A percentile compares a stretch with the other conserved stretches of the same genome.
Evolutionary conservation across 2,329 filamentous ascomycete species (phyloP).

Genomic region (Botrytis squamosa): DNA sequence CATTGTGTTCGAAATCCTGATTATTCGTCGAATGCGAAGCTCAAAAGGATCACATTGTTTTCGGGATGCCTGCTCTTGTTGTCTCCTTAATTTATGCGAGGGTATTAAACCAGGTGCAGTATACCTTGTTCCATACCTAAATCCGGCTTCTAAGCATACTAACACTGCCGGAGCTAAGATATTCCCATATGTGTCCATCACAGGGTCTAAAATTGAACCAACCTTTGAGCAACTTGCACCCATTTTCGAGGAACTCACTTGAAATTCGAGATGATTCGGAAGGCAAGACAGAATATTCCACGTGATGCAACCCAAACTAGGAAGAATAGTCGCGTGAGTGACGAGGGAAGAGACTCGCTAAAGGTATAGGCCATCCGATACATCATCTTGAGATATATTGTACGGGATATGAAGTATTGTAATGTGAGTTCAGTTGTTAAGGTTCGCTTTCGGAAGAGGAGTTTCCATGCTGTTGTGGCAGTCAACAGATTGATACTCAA

Average conservation of each 20-base stretch:
- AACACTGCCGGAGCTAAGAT: background rate
- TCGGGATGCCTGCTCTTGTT: background rate
- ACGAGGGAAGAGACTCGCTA: background rate
- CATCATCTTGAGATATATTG: background rate
- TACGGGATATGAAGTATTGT: background rate
- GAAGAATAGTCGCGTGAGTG: background rate
- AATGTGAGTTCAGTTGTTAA: background rate
- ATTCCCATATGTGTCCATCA: background rate
- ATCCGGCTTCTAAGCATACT: background rate
- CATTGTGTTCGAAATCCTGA: background rate
- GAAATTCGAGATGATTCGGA: too few species aligned
- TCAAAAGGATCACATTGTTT: background rate
- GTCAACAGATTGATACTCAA: background rate
- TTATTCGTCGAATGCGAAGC: background rate
- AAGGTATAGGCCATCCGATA: background rate
- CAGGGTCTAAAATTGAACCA: background rate
- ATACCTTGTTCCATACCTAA: background rate
- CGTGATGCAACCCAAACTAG: background rate
- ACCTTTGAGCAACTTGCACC: background rate
- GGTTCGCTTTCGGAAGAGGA: background rate
- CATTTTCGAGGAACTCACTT: background rate
- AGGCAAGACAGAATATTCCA: too few species aligned
- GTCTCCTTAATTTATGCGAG: background rate
- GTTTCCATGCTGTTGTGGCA: background rate
- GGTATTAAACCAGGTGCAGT: background rate